A percentile compares a stretch with the other conserved stretches of the same genome.
phyloP scores from a whole-genome alignment of 176 grass and related monocot species.

The Avena eriantha region DNA sequence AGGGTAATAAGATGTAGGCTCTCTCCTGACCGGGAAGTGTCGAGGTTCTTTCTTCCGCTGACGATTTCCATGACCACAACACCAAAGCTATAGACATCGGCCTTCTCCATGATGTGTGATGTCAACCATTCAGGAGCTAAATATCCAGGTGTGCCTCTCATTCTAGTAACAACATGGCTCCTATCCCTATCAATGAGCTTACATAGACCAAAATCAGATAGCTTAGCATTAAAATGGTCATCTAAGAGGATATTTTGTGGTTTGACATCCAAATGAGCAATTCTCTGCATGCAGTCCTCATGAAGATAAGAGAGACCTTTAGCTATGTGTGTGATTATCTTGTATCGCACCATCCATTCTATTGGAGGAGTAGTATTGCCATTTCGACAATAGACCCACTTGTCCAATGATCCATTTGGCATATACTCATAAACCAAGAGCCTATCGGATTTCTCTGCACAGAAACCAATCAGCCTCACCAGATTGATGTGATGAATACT shows the following conservation, averaged over 20 bases:
- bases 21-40: background rate
- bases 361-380: background rate
- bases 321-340: slow-evolving; percentile 41
- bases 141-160: slow-evolving; percentile 21
- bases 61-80: background rate
- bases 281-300: background rate
- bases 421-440: slow-evolving; percentile 30
- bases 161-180: slow-evolving; percentile 21
- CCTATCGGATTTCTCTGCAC: background rate
- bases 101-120: background rate
- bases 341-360: slow-evolving; percentile 13
- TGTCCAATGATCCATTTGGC: slow-evolving; percentile 47
- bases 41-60: slow-evolving; percentile 5
- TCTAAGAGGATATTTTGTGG: slow-evolving; percentile 17
- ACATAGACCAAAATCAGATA: slow-evolving; percentile 8
- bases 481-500: slow-evolving; percentile 27
- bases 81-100: background rate
- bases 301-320: slow-evolving; percentile 23
- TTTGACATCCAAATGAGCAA: slow-evolving; percentile 18
- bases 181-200: slow-evolving; percentile 18
- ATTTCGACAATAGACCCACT: slow-evolving; percentile 35
- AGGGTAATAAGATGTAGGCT: background rate
- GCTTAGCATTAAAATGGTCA: background rate
- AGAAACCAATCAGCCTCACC: slow-evolving; percentile 5
- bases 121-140: slow-evolving; percentile 13